Evolutionary conservation across 2,329 filamentous ascomycete genomes (phyloP).

Genomic region (Aspergillus fumigatus): DNA sequence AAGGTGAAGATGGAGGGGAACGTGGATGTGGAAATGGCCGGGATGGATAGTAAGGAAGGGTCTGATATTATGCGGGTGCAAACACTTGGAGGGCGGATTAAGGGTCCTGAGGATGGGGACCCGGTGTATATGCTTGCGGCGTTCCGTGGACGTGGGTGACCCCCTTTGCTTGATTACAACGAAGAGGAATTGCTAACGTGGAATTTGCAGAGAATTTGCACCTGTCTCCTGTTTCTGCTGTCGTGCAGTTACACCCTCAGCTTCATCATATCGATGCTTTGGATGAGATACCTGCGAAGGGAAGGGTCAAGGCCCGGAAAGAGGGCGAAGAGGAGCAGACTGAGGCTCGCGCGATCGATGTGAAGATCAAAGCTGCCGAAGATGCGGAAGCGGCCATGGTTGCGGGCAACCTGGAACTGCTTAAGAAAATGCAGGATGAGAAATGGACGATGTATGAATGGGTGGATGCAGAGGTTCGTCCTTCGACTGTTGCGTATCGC

Average conservation of each 20-base stretch:
- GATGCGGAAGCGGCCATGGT: slow-evolving; percentile 61
- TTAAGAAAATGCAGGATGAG: slow-evolving; percentile 76
- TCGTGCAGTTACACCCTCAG: slow-evolving; percentile 86
- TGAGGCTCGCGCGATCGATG: slow-evolving; percentile 73
- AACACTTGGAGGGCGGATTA: slow-evolving; percentile 78
- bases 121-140: slow-evolving; percentile 82
- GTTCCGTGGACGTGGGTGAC: slow-evolving; percentile 70
- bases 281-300: slow-evolving; percentile 55
- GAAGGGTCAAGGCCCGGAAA: slow-evolving; percentile 33
- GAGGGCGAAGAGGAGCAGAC: slow-evolving; percentile 44
- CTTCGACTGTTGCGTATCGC: not conserved
- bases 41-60: slow-evolving; percentile 33
- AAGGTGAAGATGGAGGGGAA: slow-evolving; percentile 20
- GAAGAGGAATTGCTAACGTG: slow-evolving; percentile 7
- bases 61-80: slow-evolving; percentile 64
- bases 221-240: slow-evolving; percentile 74
- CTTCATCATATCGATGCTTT: slow-evolving; percentile 88
- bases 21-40: slow-evolving; percentile 12
- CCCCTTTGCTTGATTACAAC: not conserved
- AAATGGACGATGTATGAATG: slow-evolving; percentile 75
- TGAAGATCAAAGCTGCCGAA: slow-evolving; percentile 74
- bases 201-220: slow-evolving; percentile 66
- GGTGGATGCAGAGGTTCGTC: slow-evolving; percentile 65
- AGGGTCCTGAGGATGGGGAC: slow-evolving; percentile 64
- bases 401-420: slow-evolving; percentile 69